phyloP scores from a whole-genome alignment of 805 yeast species.

The Tanozyma kutaoensis region DNA sequence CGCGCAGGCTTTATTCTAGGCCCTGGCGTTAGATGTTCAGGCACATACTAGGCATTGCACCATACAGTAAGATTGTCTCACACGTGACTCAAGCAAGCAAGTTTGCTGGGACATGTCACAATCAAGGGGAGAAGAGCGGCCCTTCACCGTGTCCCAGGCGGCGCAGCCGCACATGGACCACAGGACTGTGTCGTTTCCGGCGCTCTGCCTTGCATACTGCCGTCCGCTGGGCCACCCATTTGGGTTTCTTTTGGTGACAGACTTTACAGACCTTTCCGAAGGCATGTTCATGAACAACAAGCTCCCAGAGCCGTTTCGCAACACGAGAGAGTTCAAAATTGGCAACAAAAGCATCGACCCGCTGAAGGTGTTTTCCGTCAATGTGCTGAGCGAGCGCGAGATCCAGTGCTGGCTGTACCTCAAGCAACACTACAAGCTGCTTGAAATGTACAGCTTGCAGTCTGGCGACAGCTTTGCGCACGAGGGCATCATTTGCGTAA shows the following conservation, averaged over 20 bases:
- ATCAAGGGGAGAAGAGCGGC: too few relatives aligned
- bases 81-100: too few relatives aligned
- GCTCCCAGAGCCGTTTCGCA: conserved; percentile 2
- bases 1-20: too few relatives aligned
- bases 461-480: neutral
- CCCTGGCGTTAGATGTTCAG: too few relatives aligned
- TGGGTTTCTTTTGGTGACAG: conserved; percentile 7
- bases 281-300: conserved; percentile 2
- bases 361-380: conserved; percentile 3
- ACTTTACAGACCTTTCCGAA: conserved; percentile 5
- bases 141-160: too few relatives aligned
- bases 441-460: conserved; percentile 1
- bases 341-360: conserved; percentile 1
- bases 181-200: too few relatives aligned
- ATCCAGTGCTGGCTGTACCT: conserved; percentile 2
- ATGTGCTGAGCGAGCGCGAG: conserved; percentile 1
- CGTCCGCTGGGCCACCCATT: too few relatives aligned
- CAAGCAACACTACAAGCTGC: conserved; percentile 1
- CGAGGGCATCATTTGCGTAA: conserved; percentile 1
- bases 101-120: too few relatives aligned
- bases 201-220: too few relatives aligned
- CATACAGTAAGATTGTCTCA: too few relatives aligned
- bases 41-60: too few relatives aligned
- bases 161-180: too few relatives aligned
- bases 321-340: conserved; percentile 1